Base-by-base conservation (phyloP, 2,329 filamentous ascomycete genomes). In the Didymellaceae sp. region DNA sequence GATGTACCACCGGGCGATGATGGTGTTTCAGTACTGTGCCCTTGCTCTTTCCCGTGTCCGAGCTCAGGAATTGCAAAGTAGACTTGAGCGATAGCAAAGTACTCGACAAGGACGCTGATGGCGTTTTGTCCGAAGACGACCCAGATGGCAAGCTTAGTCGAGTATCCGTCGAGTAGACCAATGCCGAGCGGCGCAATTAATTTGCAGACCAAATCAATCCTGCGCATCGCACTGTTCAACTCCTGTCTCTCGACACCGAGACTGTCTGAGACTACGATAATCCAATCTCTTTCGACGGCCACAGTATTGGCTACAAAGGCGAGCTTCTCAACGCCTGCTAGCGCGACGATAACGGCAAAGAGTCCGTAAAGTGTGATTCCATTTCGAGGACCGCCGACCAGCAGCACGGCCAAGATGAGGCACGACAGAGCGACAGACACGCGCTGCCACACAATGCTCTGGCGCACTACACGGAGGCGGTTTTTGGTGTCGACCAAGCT, bases 221-320 rank as follows among this genome's bases (percentile, higher is more conserved):
- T 75, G 4, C 82, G 75, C 78, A 86, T 85, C n/a, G 75, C 74
- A 2, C 82, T 78, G 62, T 86, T 86, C 20, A 85, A 66, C 6
- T 70, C 76, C 71, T 62, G 50, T 41, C 67, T 62, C 18, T 63
- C 59, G 6, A 67, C 14, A 3, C 52, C 24, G 13, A 71, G 34
- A 44, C 61, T 66, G 22, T 75, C 73, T 1, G 80, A 76, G 6
- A 83, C 74, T 0, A 84, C 77, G 4, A 84, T 75, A 30, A 84
- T 79, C 87, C 88, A 90, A 60, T 91, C 88, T 61, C 85, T 77
- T 67, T 91, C 88, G 0, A 91, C 80, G 0, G 88, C 78, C 1
- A 91, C 82, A 0, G 83, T 77, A 65, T 90, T 91, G 67, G 84
- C 78, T 5, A 86, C 78, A 1, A 85, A 79, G 11, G 77, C 79